A percentile compares a stretch with the other conserved stretches of the same genome.
phyloP scores from a whole-genome alignment of 768 basidiomycete genomes.

The Gloeostereum incarnatum region DNA sequence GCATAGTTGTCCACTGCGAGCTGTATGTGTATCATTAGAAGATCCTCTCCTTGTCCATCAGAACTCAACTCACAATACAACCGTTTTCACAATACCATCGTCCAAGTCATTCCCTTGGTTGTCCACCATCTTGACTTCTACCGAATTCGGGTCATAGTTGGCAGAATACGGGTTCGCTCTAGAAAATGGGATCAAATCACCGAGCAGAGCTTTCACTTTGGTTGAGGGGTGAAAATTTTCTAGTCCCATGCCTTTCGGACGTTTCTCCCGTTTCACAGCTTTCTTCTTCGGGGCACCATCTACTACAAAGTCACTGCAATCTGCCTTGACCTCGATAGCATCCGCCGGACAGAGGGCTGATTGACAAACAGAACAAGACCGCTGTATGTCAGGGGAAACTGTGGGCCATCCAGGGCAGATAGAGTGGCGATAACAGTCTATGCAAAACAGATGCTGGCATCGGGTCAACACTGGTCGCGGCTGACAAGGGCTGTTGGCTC shows the following conservation, averaged over 20 bases:
- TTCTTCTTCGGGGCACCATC: conserved; percentile 59
- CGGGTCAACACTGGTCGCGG: conserved; percentile 73
- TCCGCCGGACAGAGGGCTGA: conserved; percentile 57
- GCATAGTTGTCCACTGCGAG: conserved; percentile 93
- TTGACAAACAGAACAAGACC: conserved; percentile 75
- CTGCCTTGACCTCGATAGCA: conserved; percentile 74
- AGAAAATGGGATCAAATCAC: conserved; percentile 76
- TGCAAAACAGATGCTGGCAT: conserved; percentile 92
- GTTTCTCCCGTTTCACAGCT: conserved; percentile 54
- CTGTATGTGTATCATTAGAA: conserved; percentile 25
- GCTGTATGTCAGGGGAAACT: conserved; percentile 41
- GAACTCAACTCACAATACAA: conserved; percentile 76
- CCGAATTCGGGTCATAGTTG: conserved; percentile 73
- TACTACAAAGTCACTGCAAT: conserved; percentile 30
- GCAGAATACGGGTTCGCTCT: conserved; percentile 75
- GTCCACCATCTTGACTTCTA: conserved; percentile 75
- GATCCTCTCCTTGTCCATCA: conserved; percentile 1
- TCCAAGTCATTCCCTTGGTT: conserved; percentile 61
- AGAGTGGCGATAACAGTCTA: conserved; percentile 73
- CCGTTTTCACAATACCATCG: conserved; percentile 74
- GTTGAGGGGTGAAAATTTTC: conserved; percentile 73
- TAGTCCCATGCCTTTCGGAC: conserved; percentile 38
- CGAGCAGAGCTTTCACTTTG: conserved; percentile 77
- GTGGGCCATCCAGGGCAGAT: conserved; percentile 80
- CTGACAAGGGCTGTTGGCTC: conserved; percentile 60